Base-by-base conservation (phyloP, 2,329 filamentous ascomycete genomes). In the Neopestalotiopsis rosae region DNA sequence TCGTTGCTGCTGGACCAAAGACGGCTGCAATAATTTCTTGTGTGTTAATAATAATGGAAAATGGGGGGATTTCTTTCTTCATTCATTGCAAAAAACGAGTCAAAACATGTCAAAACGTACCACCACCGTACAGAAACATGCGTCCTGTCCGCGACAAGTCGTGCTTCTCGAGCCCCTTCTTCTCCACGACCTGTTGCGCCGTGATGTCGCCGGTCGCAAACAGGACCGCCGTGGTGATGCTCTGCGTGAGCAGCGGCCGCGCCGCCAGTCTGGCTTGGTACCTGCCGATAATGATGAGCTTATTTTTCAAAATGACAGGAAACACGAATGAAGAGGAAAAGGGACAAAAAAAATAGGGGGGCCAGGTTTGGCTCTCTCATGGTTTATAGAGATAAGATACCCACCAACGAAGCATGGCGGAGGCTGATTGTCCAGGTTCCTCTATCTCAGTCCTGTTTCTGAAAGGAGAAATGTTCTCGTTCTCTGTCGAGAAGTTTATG, bases 191-290 rank as follows among this genome's bases (percentile, higher is more conserved):
- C 83, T 98, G 95, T 82, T 99, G 96, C 49, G 96, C 94, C 73
- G 97, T 91, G 70, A 92, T 86, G 83, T 99, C 96, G 76, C 96
- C 96, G 14, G 94, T 93, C 69, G 92, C 95, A 80, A 98, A 99
- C 72, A 99, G 91, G 69, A 98, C 88, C 63, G 94, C 92, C 52
- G 95, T 98, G 68, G 94, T 97, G 75, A 97, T 84, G 79, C 92
- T 93, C 85, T 97, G 94, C 12, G 95, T 98, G 77, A 98, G 89
- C 75, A 98, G 85, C 70, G 95, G 95, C 78, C 93, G 89, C 76
- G 90, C 88, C 75, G 92, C 91, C 79, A 98, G 87, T 81, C 90
- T 92, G 78, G 89, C 86, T 83, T 97, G 94, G 85, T 98, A 98
- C 94, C 95, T 93, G 75, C 52, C 17, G 10, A 30, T 17, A 10